These are phyloP conservation scores for Phytopythium litorale DNA, from an alignment of 352 stramenopile genomes.

Conservation along the genomic window DNA sequence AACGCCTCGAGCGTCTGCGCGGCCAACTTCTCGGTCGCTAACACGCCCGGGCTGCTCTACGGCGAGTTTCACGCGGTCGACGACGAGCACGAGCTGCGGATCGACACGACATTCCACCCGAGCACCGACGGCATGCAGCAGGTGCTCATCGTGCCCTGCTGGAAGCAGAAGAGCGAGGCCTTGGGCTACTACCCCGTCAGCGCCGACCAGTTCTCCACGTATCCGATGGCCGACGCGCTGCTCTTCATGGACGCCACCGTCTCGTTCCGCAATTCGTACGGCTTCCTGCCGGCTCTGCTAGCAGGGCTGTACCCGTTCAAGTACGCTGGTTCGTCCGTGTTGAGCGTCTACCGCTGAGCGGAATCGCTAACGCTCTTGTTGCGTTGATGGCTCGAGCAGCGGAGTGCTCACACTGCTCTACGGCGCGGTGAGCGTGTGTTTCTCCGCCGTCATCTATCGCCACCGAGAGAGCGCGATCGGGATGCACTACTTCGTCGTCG, in stretches of 20 bases:
- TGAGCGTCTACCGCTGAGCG: not conserved
- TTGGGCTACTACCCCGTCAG: conserved; percentile 75
- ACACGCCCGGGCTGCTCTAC: conserved; percentile 40
- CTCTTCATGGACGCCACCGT: conserved; percentile 57
- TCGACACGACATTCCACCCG: conserved; percentile 54
- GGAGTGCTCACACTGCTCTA: conserved; percentile 72
- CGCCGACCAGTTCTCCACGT: conserved; percentile 56
- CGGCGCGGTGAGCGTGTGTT: conserved; percentile 58
- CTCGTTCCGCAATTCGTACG: conserved; percentile 78
- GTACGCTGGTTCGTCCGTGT: conserved; percentile 25
- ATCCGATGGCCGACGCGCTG: conserved; percentile 72
- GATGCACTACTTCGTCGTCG: conserved; percentile 81
- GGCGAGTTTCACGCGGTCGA: conserved; percentile 52
- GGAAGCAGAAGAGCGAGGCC: conserved; percentile 77
- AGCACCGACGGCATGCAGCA: conserved; percentile 50
- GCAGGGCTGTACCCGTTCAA: conserved; percentile 85
- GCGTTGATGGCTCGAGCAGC: conserved; percentile 18
- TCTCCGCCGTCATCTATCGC: conserved; percentile 59
- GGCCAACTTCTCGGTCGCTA: conserved; percentile 55
- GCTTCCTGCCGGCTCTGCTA: conserved; percentile 74
- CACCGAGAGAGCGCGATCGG: conserved; percentile 71
- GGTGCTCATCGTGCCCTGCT: conserved; percentile 68
- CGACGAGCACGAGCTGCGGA: conserved; percentile 30
- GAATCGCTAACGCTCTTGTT: conserved; percentile 1
- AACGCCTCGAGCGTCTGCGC: conserved; percentile 54